Evolutionary conservation across 169 alveolate species (phyloP).

Genomic region (Plasmodium sp.): DNA sequence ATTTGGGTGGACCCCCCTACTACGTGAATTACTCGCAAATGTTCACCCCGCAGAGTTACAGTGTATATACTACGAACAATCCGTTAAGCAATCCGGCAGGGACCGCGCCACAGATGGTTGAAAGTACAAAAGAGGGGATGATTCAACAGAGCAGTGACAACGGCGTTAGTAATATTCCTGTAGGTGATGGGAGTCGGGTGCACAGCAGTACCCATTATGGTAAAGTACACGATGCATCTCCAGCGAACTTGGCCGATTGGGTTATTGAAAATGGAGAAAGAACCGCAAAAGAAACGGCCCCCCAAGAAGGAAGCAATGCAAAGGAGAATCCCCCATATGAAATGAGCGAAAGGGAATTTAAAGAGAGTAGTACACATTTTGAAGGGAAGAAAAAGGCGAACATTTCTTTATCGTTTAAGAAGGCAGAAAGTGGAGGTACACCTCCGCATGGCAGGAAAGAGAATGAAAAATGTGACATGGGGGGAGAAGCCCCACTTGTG

Average conservation of each 20-base stretch:
- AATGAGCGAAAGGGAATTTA: neutral
- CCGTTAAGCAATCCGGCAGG: neutral
- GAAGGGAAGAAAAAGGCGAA: neutral
- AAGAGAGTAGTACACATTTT: neutral
- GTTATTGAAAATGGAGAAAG: neutral
- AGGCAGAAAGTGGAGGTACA: neutral
- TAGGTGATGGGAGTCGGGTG: neutral
- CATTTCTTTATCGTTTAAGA: conserved; percentile 4
- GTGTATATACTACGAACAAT: neutral
- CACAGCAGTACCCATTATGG: neutral
- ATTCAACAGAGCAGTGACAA: neutral
- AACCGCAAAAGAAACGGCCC: neutral
- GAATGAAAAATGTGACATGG: neutral
- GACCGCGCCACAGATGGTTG: neutral
- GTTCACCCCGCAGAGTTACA: neutral
- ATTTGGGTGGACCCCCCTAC: neutral
- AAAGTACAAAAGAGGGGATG: neutral
- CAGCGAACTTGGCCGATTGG: neutral
- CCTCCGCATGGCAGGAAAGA: neutral
- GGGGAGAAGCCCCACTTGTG: neutral
- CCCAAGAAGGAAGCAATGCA: neutral
- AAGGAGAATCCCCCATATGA: neutral
- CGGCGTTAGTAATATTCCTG: neutral
- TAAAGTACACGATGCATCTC: neutral
- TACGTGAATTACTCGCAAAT: neutral